Conservation (phyloP, 2,329 filamentous ascomycete genomes). For the Aspergillus unguis region DNA sequence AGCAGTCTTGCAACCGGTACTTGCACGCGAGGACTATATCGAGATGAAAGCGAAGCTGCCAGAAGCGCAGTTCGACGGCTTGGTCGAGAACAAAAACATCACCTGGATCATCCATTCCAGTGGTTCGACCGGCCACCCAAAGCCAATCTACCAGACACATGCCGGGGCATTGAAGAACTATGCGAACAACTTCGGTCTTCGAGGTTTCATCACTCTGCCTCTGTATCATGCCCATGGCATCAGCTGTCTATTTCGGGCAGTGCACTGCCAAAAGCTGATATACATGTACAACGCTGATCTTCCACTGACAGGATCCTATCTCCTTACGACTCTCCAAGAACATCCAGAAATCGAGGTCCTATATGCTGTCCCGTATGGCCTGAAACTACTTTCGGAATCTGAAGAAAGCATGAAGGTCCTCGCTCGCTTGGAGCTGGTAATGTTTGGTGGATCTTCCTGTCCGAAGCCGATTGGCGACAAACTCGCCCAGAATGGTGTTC, state of each 20-base stretch:
- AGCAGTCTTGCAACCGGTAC: conserved; percentile 17
- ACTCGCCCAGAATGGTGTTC: conserved; percentile 52
- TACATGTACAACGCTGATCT: conserved; percentile 55
- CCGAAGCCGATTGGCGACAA: conserved; percentile 58
- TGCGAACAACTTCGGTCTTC: conserved; percentile 43
- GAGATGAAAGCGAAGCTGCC: neutral
- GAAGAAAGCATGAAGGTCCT: conserved; percentile 52
- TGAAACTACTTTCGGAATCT: conserved; percentile 61
- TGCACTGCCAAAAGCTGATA: conserved; percentile 51
- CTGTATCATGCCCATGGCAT: conserved; percentile 60
- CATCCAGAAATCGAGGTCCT: conserved; percentile 51
- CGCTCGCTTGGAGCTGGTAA: conserved; percentile 49
- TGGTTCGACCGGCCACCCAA: conserved; percentile 61
- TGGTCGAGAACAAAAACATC: conserved; percentile 31
- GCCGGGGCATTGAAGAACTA: conserved; percentile 50
- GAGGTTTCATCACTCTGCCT: conserved; percentile 54
- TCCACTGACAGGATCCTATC: conserved; percentile 49
- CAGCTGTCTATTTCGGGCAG: conserved; percentile 52
- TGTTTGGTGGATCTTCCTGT: conserved; percentile 57
- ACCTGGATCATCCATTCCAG: conserved; percentile 49
- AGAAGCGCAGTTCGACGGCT: conserved; percentile 20
- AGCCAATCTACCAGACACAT: conserved; percentile 60
- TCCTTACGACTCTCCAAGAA: conserved; percentile 41
- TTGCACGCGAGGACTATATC: conserved; percentile 8
- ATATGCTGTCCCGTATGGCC: conserved; percentile 61